A percentile compares a stretch with the other conserved stretches of the same genome.
Conservation (phyloP, 768 basidiomycete species). For the Boletus coccyginus region DNA sequence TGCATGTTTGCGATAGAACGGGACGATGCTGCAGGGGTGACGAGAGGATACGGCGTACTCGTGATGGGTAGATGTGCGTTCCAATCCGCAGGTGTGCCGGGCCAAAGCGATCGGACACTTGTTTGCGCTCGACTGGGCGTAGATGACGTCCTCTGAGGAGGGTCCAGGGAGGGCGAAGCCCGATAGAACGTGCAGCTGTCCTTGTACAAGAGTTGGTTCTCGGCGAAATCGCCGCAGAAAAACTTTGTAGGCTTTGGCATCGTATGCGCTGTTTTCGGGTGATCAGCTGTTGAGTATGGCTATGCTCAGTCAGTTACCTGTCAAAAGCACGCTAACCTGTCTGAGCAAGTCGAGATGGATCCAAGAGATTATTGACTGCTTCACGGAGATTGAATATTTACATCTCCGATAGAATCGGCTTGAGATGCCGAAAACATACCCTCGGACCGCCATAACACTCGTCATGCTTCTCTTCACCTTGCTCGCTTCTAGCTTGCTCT, state of each 20-base stretch:
- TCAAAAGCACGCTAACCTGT: conserved; percentile 8
- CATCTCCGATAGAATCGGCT: conserved; percentile 21
- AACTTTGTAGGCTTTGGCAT: background rate
- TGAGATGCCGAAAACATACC: conserved; percentile 18
- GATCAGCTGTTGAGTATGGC: background rate
- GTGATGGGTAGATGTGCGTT: background rate
- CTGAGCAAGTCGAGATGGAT: background rate
- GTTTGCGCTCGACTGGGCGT: conserved; percentile 13
- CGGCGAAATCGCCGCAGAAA: conserved; percentile 6
- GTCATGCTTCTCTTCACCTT: conserved; percentile 24
- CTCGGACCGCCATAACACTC: background rate
- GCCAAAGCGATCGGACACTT: background rate
- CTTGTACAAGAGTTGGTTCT: background rate
- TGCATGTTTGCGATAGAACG: conserved; percentile 4
- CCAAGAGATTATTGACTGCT: background rate
- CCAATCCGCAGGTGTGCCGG: background rate
- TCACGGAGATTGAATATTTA: conserved; percentile 15
- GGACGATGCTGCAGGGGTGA: conserved; percentile 14
- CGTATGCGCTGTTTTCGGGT: background rate
- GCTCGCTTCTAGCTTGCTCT: conserved; percentile 19
- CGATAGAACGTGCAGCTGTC: conserved; percentile 6
- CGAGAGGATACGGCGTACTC: conserved; percentile 8
- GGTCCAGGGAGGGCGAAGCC: background rate
- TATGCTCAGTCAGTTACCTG: conserved; percentile 13
- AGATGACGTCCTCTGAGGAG: conserved; percentile 3